These are phyloP conservation scores for Candida ponderosae DNA, from an alignment of 805 yeast genomes.

Conservation along the genomic window DNA sequence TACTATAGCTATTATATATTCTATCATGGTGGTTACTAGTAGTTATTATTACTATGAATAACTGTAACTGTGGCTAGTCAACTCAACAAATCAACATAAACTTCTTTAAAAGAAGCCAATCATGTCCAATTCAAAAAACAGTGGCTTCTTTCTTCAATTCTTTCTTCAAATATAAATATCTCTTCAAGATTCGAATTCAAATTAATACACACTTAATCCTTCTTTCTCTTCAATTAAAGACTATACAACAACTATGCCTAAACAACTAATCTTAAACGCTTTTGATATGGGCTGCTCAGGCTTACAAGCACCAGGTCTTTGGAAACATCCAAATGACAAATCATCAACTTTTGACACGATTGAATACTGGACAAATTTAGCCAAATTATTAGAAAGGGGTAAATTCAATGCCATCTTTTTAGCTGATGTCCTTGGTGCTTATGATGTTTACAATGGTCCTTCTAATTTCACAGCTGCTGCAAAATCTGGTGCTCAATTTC, in stretches of 20 bases:
- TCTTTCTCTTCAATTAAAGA: background rate
- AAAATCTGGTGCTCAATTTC: slow-evolving; percentile 23
- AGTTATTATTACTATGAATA: too few relatives aligned
- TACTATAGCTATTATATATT: too few relatives aligned
- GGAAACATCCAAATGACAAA: slow-evolving; percentile 5
- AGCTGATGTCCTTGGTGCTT: slow-evolving; percentile 30
- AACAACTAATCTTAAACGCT: slow-evolving; percentile 26
- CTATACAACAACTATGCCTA: slow-evolving; percentile 7
- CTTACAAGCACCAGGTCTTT: slow-evolving; percentile 3
- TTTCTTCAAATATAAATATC: slow-evolving; percentile 9
- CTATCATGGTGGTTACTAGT: too few relatives aligned
- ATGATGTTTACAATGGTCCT: slow-evolving; percentile 26
- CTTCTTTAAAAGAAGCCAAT: too few relatives aligned
- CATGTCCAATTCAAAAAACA: too few relatives aligned
- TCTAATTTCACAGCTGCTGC: slow-evolving; percentile 8
- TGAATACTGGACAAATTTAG: slow-evolving; percentile 28
- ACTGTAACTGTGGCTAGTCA: too few relatives aligned
- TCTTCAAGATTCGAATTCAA: slow-evolving; percentile 1
- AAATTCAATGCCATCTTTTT: slow-evolving; percentile 27
- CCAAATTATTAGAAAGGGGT: slow-evolving; percentile 26
- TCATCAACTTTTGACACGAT: slow-evolving; percentile 6
- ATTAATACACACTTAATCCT: slow-evolving; percentile 1
- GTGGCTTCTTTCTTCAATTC: slow-evolving; percentile 22
- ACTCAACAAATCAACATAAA: too few relatives aligned
- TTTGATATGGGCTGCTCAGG: slow-evolving; percentile 26